Percentiles rank a stretch among this genome's conserved stretches.
Conservation (phyloP, 2,329 filamentous ascomycete species). For the Trichoderma semiorbis region DNA sequence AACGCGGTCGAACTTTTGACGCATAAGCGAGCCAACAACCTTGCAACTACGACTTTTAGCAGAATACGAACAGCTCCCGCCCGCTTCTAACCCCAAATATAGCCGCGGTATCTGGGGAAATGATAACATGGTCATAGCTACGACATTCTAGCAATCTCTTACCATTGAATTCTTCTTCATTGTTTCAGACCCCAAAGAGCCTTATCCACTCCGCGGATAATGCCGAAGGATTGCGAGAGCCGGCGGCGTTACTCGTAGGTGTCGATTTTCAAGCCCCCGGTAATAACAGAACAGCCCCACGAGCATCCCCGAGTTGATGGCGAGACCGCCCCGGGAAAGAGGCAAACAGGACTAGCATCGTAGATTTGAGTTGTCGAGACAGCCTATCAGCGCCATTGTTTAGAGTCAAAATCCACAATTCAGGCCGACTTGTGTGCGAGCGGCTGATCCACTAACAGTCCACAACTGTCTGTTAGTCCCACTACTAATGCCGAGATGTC, state of each 20-base stretch:
- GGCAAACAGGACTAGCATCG: neutral
- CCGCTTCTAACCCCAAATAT: neutral
- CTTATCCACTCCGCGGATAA: neutral
- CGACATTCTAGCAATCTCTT: neutral
- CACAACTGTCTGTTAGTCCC: neutral
- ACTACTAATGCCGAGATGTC: constrained; percentile 2
- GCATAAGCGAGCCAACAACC: neutral
- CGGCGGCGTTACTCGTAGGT: too few relatives aligned
- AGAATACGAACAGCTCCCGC: neutral
- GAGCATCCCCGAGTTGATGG: constrained; percentile 10
- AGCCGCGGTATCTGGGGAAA: neutral
- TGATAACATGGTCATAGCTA: neutral
- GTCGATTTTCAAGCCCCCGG: neutral
- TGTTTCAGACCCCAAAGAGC: neutral
- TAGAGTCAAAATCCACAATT: neutral
- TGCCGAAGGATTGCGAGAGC: constrained; percentile 2
- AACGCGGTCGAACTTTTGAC: neutral
- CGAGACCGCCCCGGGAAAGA: neutral
- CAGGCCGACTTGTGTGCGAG: neutral
- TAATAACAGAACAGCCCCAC: neutral
- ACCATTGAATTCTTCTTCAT: neutral
- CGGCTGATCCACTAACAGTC: neutral
- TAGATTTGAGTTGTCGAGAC: neutral
- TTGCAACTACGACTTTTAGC: neutral
- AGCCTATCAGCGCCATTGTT: neutral